phyloP scores from a whole-genome alignment of 192 early-diverging fungal species.

The Coemansia sp. region DNA sequence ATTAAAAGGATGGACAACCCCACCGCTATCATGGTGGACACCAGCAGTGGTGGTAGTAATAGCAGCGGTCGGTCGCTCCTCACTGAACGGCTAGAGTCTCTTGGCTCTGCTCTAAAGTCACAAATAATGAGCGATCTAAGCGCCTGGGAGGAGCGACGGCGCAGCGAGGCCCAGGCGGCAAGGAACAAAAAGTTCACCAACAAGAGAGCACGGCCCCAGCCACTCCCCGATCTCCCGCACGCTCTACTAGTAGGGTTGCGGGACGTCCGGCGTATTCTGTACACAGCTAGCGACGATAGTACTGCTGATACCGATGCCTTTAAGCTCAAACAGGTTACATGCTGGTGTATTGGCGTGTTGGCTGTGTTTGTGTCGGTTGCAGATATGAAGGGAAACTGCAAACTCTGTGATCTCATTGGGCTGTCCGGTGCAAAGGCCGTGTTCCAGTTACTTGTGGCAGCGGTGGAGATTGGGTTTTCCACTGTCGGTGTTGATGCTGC shows the following conservation, averaged over 20 bases:
- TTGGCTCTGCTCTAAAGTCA: conserved; percentile 44
- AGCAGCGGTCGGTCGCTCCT: neutral
- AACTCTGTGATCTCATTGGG: conserved; percentile 24
- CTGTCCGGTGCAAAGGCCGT: conserved; percentile 30
- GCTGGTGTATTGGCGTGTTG: conserved; percentile 41
- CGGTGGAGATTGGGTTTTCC: conserved; percentile 27
- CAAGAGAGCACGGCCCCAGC: conserved; percentile 25
- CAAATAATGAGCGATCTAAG: conserved; percentile 49
- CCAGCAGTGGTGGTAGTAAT: no score
- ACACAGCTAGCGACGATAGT: neutral
- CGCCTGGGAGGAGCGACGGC: conserved; percentile 45
- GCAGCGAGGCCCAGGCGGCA: conserved; percentile 17
- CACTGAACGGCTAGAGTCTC: conserved; percentile 20
- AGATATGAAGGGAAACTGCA: conserved; percentile 46
- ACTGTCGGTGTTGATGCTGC: conserved; percentile 12
- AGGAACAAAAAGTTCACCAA: conserved; percentile 15
- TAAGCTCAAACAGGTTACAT: conserved; percentile 6
- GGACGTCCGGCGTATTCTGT: conserved; percentile 17
- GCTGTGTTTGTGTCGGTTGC: conserved; percentile 43
- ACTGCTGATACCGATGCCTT: neutral
- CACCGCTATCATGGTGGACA: no score
- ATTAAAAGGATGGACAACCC: no score
- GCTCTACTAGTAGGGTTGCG: conserved; percentile 26
- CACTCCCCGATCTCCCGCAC: conserved; percentile 35
- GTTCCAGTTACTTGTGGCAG: conserved; percentile 37